Conservation (phyloP, 2,329 filamentous ascomycete species). For the Fusarium vanettenii region DNA sequence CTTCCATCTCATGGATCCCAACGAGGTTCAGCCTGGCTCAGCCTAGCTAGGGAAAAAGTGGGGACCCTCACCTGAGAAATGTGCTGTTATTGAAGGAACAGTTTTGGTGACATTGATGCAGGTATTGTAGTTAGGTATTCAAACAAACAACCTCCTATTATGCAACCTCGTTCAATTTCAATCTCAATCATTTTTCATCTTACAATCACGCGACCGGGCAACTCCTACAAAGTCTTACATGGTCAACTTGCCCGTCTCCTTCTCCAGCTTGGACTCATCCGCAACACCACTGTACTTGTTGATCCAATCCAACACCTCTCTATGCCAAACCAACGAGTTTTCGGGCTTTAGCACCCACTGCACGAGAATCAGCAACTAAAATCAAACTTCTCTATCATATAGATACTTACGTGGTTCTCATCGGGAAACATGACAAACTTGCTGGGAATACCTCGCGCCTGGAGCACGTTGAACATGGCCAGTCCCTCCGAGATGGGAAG, state of each 20-base stretch:
- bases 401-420: conserved; percentile 67
- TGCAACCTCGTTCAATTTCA: background rate
- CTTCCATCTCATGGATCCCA: conserved; percentile 1
- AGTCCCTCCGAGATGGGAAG: conserved; percentile 87
- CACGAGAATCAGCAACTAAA: conserved; percentile 1
- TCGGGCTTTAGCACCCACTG: conserved; percentile 91
- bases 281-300: conserved; percentile 68
- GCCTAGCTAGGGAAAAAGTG: conserved; percentile 26
- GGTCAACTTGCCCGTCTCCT: conserved; percentile 30
- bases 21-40: conserved; percentile 11
- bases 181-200: background rate
- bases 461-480: conserved; percentile 86
- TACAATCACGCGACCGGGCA: background rate
- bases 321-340: conserved; percentile 91
- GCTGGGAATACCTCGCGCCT: conserved; percentile 79
- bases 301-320: conserved; percentile 83
- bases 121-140: background rate
- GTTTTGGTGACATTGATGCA: background rate
- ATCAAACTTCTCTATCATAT: background rate
- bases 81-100: background rate
- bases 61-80: background rate
- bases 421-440: conserved; percentile 84
- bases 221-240: background rate
- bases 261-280: conserved; percentile 36
- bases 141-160: background rate